Evolutionary conservation across 2,329 filamentous ascomycete genomes (phyloP).

Genomic region (Paecilomyces fulvus): DNA sequence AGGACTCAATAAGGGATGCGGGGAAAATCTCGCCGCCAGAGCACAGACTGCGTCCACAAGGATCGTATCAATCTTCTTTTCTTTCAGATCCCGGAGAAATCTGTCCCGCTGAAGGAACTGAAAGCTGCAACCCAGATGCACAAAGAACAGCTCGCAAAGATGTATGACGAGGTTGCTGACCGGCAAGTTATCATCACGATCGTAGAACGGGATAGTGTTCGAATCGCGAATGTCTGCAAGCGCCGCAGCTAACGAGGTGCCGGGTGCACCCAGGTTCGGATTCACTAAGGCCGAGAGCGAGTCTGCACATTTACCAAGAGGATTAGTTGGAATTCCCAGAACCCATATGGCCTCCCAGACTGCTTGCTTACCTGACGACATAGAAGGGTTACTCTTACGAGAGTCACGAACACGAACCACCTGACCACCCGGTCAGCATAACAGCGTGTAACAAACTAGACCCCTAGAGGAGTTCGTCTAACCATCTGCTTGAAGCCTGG

Average conservation of each 20-base stretch:
- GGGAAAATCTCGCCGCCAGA: constrained; percentile 70
- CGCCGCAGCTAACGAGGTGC: constrained; percentile 10
- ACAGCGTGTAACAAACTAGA: background rate
- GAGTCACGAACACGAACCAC: constrained; percentile 50
- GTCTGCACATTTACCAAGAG: constrained; percentile 14
- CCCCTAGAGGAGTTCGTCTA: background rate
- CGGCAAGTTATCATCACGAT: constrained; percentile 59
- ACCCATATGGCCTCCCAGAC: background rate
- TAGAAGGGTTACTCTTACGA: constrained; percentile 30
- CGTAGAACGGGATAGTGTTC: constrained; percentile 60
- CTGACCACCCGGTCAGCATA: constrained; percentile 26
- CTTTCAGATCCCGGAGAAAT: constrained; percentile 66
- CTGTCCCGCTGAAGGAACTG: constrained; percentile 68
- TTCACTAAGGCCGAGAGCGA: constrained; percentile 29
- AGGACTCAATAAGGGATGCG: constrained; percentile 44
- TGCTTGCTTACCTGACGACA: constrained; percentile 27
- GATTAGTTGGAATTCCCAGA: background rate
- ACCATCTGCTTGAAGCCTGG: constrained; percentile 93
- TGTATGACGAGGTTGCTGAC: constrained; percentile 68
- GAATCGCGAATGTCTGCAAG: constrained; percentile 19
- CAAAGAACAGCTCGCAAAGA: constrained; percentile 72
- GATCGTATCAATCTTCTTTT: constrained; percentile 75
- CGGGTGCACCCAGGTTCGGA: constrained; percentile 17
- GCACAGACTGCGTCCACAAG: constrained; percentile 81
- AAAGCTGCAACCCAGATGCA: constrained; percentile 75